Percentiles rank a stretch among this genome's conserved stretches.
Evolutionary conservation across 2,329 filamentous ascomycete genomes (phyloP).

Genomic region (Talaromyces sp.): DNA sequence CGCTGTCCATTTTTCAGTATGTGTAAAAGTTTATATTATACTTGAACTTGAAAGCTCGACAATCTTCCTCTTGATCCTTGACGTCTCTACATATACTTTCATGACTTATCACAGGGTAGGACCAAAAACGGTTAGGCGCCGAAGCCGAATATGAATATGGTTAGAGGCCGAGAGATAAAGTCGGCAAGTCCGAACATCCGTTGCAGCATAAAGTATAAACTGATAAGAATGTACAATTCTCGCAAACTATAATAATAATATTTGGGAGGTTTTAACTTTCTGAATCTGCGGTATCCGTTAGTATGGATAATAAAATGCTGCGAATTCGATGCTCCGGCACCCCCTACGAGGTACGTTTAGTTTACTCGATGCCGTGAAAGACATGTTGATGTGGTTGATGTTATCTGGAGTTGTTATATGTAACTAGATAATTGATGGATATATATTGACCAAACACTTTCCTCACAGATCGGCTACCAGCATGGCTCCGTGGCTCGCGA

Average conservation of each 20-base stretch:
- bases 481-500: background rate
- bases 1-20: background rate
- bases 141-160: background rate
- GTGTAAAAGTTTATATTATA: background rate
- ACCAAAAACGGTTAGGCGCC: background rate
- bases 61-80: background rate
- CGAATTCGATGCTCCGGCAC: background rate
- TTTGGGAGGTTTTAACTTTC: background rate
- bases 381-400: background rate
- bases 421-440: background rate
- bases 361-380: background rate
- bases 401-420: background rate
- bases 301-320: background rate
- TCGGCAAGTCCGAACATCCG: background rate
- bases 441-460: background rate
- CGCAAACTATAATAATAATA: background rate
- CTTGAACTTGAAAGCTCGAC: background rate
- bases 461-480: background rate
- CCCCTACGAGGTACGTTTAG: background rate
- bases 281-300: background rate
- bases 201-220: background rate
- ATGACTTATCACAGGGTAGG: background rate
- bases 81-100: background rate
- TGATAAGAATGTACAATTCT: background rate
- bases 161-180: background rate